phyloP scores from a whole-genome alignment of 257 asterid species.

The Scutellaria minor region DNA sequence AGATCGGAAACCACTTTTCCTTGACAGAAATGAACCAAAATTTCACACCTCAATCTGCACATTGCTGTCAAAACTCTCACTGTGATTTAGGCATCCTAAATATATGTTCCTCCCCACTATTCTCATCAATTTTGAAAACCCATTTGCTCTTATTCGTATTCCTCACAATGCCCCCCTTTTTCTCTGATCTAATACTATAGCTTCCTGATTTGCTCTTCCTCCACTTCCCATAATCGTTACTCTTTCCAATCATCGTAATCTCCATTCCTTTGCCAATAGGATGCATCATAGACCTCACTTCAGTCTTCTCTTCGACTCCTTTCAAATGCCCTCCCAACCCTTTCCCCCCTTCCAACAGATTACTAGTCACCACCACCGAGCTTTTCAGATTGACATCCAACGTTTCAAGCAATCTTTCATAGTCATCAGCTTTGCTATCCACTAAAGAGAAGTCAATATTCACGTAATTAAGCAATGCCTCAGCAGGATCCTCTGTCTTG shows the following conservation, averaged over 20 bases:
- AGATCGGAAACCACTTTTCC: neutral
- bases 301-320: constrained; percentile 47
- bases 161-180: constrained; percentile 37
- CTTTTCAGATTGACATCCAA: constrained; percentile 59
- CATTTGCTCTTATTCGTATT: constrained; percentile 57
- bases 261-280: constrained; percentile 68
- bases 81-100: constrained; percentile 53
- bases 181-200: constrained; percentile 39
- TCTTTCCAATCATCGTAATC: constrained; percentile 62
- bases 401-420: constrained; percentile 38
- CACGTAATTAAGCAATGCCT: constrained; percentile 47
- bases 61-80: neutral
- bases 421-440: constrained; percentile 53
- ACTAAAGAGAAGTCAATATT: constrained; percentile 67
- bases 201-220: constrained; percentile 40
- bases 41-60: neutral
- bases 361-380: constrained; percentile 64
- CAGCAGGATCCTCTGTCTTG: constrained; percentile 62
- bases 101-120: constrained; percentile 74
- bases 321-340: constrained; percentile 51
- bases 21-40: constrained; percentile 1
- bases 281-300: constrained; percentile 55
- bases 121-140: constrained; percentile 59
- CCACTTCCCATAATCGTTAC: constrained; percentile 36
- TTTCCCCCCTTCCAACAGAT: constrained; percentile 58